Evolutionary conservation across 306 rosid genomes (phyloP).

Genomic region (Quercus variabilis): DNA sequence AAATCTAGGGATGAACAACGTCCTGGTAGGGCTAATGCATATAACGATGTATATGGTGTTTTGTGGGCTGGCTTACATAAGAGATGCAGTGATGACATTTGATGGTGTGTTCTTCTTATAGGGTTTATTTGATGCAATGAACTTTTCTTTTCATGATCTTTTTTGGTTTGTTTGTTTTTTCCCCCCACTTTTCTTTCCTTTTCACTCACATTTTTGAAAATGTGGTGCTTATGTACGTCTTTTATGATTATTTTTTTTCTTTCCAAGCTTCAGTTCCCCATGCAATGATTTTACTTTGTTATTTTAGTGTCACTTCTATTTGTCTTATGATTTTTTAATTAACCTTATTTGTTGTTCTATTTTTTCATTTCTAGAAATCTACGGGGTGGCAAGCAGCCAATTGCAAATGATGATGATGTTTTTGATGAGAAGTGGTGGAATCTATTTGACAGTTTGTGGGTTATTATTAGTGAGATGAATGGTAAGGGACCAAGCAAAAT

Average conservation of each 20-base stretch:
- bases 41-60: no score
- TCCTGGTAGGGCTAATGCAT: no score
- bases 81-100: no score
- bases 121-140: no score
- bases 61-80: no score
- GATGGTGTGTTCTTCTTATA: no score
- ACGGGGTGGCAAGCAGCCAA: constrained; percentile 43
- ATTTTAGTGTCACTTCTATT: neutral
- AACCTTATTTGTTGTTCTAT: constrained; percentile 24
- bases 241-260: neutral
- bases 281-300: constrained; percentile 1
- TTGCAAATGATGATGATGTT: constrained; percentile 38
- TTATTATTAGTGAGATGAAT: constrained; percentile 70
- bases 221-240: neutral
- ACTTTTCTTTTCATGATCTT: no score
- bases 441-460: constrained; percentile 79
- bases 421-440: constrained; percentile 86
- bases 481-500: constrained; percentile 73
- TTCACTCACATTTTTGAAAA: neutral
- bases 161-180: no score
- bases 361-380: constrained; percentile 40
- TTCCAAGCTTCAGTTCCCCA: neutral
- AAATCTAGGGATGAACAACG: no score
- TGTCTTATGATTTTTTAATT: constrained; percentile 1
- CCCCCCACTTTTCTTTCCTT: no score